Conservation (phyloP, 73 alveolate genomes). For the Paramecium sonneborni region DNA sequence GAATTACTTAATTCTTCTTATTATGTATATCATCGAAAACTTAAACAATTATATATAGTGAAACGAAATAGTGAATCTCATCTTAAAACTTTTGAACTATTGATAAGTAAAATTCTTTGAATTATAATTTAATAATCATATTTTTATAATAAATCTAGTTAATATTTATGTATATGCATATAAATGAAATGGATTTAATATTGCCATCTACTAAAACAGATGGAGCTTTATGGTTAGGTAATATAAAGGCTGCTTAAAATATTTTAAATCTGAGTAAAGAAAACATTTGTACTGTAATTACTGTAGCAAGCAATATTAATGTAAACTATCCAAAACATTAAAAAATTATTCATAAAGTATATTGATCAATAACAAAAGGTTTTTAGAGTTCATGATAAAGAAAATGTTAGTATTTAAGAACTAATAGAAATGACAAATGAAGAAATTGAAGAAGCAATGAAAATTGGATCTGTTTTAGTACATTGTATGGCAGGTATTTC, state of each 20-base stretch:
- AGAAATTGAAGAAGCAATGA: neutral
- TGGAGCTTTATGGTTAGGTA: conserved; percentile 29
- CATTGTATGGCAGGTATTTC: conserved; percentile 23
- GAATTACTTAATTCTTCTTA: neutral
- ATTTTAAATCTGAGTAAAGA: neutral
- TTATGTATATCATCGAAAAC: neutral
- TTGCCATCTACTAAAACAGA: neutral
- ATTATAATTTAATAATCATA: neutral
- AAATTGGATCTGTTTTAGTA: neutral
- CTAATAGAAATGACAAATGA: conserved; percentile 30
- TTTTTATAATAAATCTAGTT: neutral
- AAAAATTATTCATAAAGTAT: neutral
- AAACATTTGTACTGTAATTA: neutral
- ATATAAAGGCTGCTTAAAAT: neutral
- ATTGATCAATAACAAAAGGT: neutral
- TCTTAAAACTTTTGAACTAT: neutral
- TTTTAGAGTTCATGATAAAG: neutral
- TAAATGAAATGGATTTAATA: conserved; percentile 17
- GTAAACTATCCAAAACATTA: neutral
- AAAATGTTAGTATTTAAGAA: neutral
- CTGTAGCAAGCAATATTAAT: neutral
- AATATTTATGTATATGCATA: neutral
- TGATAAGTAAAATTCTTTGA: neutral
- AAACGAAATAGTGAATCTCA: neutral
- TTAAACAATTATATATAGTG: neutral